A percentile compares a stretch with the other conserved stretches of the same genome.
phyloP scores from a whole-genome alignment of 345 rosid species.

The Populus tremula region DNA sequence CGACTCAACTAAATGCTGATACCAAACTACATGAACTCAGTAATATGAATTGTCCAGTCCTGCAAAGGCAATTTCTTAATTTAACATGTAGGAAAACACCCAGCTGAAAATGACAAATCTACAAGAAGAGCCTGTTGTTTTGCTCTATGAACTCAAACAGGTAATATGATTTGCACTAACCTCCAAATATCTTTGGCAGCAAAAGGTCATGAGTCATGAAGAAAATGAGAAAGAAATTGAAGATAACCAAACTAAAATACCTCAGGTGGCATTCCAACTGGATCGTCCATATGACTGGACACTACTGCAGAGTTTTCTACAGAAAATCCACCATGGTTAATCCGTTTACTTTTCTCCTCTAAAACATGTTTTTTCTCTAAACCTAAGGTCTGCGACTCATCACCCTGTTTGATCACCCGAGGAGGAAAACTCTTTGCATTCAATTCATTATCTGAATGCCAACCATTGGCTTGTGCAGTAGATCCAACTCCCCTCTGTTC shows the following conservation, averaged over 20 bases:
- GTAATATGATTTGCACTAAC: not conserved
- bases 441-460: conserved; percentile 85
- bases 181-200: not conserved
- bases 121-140: not conserved
- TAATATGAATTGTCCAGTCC: not conserved
- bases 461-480: conserved; percentile 45
- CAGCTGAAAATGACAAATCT: not conserved
- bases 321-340: conserved; percentile 33
- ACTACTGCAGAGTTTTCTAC: conserved; percentile 29
- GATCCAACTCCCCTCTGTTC: conserved; percentile 47
- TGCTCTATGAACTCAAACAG: conserved; percentile 1
- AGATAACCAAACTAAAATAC: conserved; percentile 36
- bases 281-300: conserved; percentile 48
- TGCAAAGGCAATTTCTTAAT: conserved; percentile 4
- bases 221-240: conserved; percentile 7
- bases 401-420: conserved; percentile 40
- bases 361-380: conserved; percentile 35
- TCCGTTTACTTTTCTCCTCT: conserved; percentile 36
- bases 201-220: conserved; percentile 4
- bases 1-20: not conserved
- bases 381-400: conserved; percentile 36
- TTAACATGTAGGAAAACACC: not conserved
- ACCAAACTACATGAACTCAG: not conserved
- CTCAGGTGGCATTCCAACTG: conserved; percentile 90
- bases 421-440: conserved; percentile 54